A percentile compares a stretch with the other conserved stretches of the same genome.
phyloP scores from a whole-genome alignment of 371 early-diverging fungal species.

The Mucor lusitanicus region DNA sequence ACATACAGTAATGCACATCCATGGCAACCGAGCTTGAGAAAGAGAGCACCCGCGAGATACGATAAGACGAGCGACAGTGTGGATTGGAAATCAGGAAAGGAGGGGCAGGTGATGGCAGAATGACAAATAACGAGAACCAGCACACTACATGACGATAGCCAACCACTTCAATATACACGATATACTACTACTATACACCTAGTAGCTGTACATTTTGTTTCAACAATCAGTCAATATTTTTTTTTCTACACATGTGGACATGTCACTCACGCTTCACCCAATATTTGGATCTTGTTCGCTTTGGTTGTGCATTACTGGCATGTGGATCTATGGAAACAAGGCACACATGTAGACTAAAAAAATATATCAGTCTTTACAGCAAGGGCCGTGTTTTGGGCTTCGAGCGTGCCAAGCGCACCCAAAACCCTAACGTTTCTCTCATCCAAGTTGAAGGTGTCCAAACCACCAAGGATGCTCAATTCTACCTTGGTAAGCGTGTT shows the following conservation, averaged over 20 bases:
- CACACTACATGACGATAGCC: background rate
- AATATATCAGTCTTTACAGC: slow-evolving; percentile 84
- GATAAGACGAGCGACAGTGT: background rate
- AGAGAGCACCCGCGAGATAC: background rate
- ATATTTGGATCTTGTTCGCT: background rate
- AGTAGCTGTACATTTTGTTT: too few relatives aligned
- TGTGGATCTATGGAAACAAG: background rate
- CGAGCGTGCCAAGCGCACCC: slow-evolving; percentile 92
- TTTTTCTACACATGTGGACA: too few relatives aligned
- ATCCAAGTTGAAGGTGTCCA: slow-evolving; percentile 92
- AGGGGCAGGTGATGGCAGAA: background rate
- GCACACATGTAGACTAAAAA: too few relatives aligned
- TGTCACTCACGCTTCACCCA: background rate
- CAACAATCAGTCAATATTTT: too few relatives aligned
- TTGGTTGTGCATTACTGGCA: background rate
- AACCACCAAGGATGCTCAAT: slow-evolving; percentile 83
- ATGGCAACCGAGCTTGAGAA: background rate
- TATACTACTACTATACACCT: too few relatives aligned
- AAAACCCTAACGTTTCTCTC: slow-evolving; percentile 88
- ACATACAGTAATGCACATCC: background rate
- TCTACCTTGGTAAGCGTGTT: slow-evolving; percentile 91
- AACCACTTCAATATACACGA: too few relatives aligned
- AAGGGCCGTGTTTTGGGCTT: slow-evolving; percentile 95
- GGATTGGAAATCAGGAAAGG: background rate
- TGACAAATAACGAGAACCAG: background rate